Conservation (phyloP, 805 yeast species). For the Yarrowia sp. region DNA sequence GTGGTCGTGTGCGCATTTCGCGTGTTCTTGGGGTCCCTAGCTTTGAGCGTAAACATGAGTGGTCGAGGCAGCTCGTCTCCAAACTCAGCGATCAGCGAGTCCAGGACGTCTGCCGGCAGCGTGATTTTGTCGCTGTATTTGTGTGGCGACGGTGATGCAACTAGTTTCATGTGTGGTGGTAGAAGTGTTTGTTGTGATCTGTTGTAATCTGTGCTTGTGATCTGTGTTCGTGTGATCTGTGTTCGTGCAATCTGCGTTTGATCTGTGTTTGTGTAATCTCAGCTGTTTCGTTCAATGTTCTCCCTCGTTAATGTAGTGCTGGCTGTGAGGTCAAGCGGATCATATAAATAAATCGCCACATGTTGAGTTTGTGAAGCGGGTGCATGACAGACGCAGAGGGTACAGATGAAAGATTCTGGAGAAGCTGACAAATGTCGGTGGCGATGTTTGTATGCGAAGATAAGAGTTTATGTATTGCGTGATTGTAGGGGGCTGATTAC, state of each 20-base stretch:
- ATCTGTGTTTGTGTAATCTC: too few species aligned
- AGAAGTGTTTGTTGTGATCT: neutral
- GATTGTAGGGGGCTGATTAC: neutral
- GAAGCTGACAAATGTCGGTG: neutral
- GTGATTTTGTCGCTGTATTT: constrained; percentile 36
- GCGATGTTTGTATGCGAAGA: too few species aligned
- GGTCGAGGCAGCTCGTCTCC: constrained; percentile 30
- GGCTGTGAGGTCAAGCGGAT: too few species aligned
- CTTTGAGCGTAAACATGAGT: constrained; percentile 44
- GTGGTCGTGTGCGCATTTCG: constrained; percentile 31
- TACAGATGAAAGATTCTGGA: constrained; percentile 2
- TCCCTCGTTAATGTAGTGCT: too few species aligned
- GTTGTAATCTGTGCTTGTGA: too few species aligned
- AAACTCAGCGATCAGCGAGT: constrained; percentile 33
- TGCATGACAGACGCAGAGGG: neutral
- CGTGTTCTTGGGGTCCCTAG: constrained; percentile 33
- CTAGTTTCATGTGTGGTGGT: neutral
- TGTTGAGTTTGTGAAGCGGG: neutral
- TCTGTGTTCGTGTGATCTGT: neutral
- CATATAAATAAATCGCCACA: constrained; percentile 4
- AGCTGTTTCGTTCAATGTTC: neutral
- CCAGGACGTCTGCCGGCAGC: constrained; percentile 36
- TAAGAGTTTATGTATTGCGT: too few species aligned
- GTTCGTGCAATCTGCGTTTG: too few species aligned
- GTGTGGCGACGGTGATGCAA: neutral